Evolutionary conservation across 768 basidiomycete genomes (phyloP), one percentile per base, ranked within the genome.

Genomic region (Podaxis rugospora): DNA sequence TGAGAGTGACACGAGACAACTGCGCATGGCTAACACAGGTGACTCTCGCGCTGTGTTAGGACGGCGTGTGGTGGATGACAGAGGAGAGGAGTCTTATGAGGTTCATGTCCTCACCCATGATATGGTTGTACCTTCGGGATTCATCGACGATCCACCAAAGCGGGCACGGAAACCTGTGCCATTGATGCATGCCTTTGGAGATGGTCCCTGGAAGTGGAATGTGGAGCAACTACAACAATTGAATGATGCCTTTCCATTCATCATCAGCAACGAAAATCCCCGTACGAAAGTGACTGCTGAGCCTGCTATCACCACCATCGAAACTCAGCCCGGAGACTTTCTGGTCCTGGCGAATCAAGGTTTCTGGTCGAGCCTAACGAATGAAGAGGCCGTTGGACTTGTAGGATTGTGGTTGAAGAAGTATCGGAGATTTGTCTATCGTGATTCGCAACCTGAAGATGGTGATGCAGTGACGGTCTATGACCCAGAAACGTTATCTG

Each of bases 331-430:
- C 14, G 82, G 81, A n/a, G 82, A 83, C 62, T 85, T 87, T 67
- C 65, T 85, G 55, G 78, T 86, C 27, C 67, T 86, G 61, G 85
- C 76, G 0, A 80, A 79, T 1, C 80, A 83, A 65, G 84, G 84
- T 5, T 68, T 86, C 23, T 86, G 81, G 79, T 82, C 85, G 62
- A 74, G 75, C 40, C 69, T 87, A 54, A 76, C 77, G 46, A 82
- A 74, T 65, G 78, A 83, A 61, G 84, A 85, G 61, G 81, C 78
- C 2, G 83, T 86, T 27, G 82, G 81, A 5, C 63, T 73, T 16
- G 66, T 70, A 4, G 72, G 70, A 16, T 47, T 62, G 42, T 73
- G 72, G 70, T 36, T 74, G 18, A 67, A 68, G 46, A 63, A 59
- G 28, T 62, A 66, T 35, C 64, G 66, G 21, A 59, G 35, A 11